Evolutionary conservation across 2,329 filamentous ascomycete genomes (phyloP).

Genomic region (Pseudogymnoascus sp.): DNA sequence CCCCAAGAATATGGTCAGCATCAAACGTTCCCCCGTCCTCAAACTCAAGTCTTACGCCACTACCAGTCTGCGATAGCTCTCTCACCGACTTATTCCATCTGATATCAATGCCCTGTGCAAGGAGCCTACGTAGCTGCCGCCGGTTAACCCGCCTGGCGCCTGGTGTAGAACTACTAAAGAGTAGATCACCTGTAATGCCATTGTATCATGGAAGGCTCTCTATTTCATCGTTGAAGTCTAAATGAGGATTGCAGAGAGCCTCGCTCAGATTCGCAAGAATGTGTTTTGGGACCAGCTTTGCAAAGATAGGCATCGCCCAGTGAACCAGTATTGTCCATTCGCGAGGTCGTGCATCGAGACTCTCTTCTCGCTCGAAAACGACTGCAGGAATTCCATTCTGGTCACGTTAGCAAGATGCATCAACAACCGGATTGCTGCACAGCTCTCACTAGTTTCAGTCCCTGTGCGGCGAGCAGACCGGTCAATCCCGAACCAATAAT

Average conservation of each 20-base stretch:
- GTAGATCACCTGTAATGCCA: constrained; percentile 31
- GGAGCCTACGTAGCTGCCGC: constrained; percentile 28
- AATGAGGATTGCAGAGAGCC: constrained; percentile 31
- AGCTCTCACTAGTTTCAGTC: constrained; percentile 27
- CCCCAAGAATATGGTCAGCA: constrained; percentile 29
- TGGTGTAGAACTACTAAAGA: constrained; percentile 31
- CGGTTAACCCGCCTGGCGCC: constrained; percentile 32
- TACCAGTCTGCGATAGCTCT: constrained; percentile 3
- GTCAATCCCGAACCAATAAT: constrained; percentile 35
- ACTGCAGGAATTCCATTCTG: constrained; percentile 30
- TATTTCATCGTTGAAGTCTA: constrained; percentile 27
- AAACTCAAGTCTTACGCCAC: constrained; percentile 24
- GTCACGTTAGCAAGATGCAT: constrained; percentile 11
- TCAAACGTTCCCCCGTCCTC: constrained; percentile 21
- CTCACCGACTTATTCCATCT: constrained; percentile 26
- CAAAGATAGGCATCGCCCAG: constrained; percentile 34
- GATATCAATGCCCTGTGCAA: constrained; percentile 30
- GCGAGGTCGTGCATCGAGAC: constrained; percentile 27
- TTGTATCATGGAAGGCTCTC: constrained; percentile 31
- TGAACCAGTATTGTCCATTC: constrained; percentile 37
- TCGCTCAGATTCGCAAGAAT: constrained; percentile 26
- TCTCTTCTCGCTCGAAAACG: constrained; percentile 29
- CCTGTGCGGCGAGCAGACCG: constrained; percentile 33
- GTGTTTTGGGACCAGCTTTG: constrained; percentile 29
- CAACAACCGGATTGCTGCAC: background rate